phyloP scores from a whole-genome alignment of 768 basidiomycete species.

The Collybiopsis luxurians region DNA sequence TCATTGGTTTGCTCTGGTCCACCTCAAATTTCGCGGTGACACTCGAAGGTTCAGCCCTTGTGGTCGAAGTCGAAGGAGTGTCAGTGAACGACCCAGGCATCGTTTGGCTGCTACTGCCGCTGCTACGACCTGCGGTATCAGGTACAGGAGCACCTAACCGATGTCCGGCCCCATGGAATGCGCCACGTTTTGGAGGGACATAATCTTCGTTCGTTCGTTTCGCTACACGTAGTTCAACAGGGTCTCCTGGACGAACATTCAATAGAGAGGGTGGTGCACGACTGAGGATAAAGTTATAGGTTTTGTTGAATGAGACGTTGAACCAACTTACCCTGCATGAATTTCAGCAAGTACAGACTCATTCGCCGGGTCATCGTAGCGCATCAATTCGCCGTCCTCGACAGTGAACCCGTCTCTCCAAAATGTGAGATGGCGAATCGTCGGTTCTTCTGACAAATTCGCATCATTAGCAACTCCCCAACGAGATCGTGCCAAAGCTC shows the following conservation, averaged over 20 bases:
- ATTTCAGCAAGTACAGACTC: constrained; percentile 70
- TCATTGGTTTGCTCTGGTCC: constrained; percentile 78
- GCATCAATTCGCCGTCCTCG: constrained; percentile 82
- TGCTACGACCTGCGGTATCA: constrained; percentile 14
- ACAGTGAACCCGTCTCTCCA: constrained; percentile 94
- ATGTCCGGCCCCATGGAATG: constrained; percentile 75
- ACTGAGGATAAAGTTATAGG: constrained; percentile 42
- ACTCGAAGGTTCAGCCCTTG: constrained; percentile 27
- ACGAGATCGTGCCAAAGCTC: neutral
- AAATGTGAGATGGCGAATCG: constrained; percentile 77
- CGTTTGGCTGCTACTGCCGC: constrained; percentile 6
- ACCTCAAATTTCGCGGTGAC: constrained; percentile 70
- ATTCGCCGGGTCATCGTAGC: constrained; percentile 79
- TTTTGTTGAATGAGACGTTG: too few relatives aligned
- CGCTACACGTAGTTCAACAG: constrained; percentile 77
- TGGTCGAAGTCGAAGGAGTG: constrained; percentile 16
- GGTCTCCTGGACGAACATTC: constrained; percentile 72
- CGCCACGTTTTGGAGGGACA: constrained; percentile 47
- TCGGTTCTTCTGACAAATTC: constrained; percentile 50
- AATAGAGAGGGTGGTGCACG: constrained; percentile 78
- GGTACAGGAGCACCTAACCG: constrained; percentile 82
- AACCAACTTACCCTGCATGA: constrained; percentile 70
- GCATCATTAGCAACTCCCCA: neutral
- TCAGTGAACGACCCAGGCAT: constrained; percentile 67
- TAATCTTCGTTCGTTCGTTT: constrained; percentile 74